Base-by-base conservation (phyloP, 208 protist species). In the Crithidia brevicula region DNA sequence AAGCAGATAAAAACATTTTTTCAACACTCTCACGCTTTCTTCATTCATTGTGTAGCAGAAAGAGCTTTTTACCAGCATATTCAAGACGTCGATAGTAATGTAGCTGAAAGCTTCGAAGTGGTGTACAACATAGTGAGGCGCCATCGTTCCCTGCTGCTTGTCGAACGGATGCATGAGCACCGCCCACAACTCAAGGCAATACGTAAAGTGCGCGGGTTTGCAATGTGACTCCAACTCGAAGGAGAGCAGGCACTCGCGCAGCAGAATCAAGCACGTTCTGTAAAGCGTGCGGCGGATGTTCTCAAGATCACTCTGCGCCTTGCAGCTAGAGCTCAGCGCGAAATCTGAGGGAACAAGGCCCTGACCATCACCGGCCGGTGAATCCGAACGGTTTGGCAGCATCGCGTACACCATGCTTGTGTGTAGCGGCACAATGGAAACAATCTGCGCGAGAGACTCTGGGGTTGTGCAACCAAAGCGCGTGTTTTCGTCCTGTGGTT, bases 51-150 rank as follows among this genome's bases (percentile, higher is more conserved):
- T 79, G 9, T 38, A 16, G 18, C 93, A 81, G 71, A 93, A 88
- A n/a, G 65, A 86, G 56, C 83, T 84, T 36, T 85, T 85, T 40
- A 82, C 74, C 38, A 92, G 57, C 74, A 87, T 78, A 38, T 73
- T 71, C 65, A 96, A 56, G 42, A 89, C 76, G 62, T 83, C 81
- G 9, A 85, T 58, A 10, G 80, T 67, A 7, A 96, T 65, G 58
- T 81, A 89, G n/a, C 71, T 82, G 64, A 85, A 93, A 7, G 71
- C 73, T 63, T 96, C 86, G 47, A 84, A 88, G 62, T 94, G 85
- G 4, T 84, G 78, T 28, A 77, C n/a, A 16, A 90, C 75, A 46
- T 93, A 89, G 15, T 70, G 71, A 15, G 81, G 47, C 18, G 64
- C 49, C 16, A 81, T 23, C 4, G 81, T 52, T 38, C 66, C 59